These are phyloP conservation scores for Aspergillus sp. DNA, from an alignment of 2,329 filamentous ascomycete genomes.

Conservation along the genomic window DNA sequence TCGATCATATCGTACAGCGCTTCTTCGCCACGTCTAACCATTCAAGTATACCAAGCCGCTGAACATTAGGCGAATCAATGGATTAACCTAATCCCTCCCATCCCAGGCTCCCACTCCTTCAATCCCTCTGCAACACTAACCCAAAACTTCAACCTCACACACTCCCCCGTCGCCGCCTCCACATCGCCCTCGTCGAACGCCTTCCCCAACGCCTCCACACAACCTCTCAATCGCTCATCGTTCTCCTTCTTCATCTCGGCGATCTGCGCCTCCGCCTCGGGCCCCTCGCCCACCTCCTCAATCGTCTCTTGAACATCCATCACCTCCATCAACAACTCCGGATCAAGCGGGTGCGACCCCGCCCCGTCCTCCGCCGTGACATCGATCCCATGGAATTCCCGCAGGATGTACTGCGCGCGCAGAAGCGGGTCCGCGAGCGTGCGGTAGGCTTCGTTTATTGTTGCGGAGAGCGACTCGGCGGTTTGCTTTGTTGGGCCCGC, in stretches of 20 bases:
- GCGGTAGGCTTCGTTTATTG: constrained; percentile 89
- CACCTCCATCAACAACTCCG: constrained; percentile 76
- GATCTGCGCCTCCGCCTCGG: constrained; percentile 61
- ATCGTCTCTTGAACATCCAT: constrained; percentile 78
- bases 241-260: constrained; percentile 67
- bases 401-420: constrained; percentile 85
- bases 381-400: constrained; percentile 66
- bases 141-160: constrained; percentile 84
- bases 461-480: constrained; percentile 75
- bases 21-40: not conserved
- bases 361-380: constrained; percentile 67
- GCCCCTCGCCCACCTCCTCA: constrained; percentile 56
- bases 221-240: constrained; percentile 62
- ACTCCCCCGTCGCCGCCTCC: constrained; percentile 67
- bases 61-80: constrained; percentile 45
- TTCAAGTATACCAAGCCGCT: not conserved
- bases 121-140: constrained; percentile 79
- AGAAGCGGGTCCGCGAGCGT: constrained; percentile 76
- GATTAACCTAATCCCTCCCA: constrained; percentile 54
- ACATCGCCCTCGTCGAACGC: constrained; percentile 69
- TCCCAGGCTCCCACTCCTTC: constrained; percentile 80
- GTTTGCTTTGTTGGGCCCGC: constrained; percentile 50
- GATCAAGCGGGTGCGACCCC: constrained; percentile 67
- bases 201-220: constrained; percentile 61
- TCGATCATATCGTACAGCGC: not conserved